Evolutionary conservation across 345 rosid species (phyloP), one percentile per base, ranked within the genome.

Genomic region (Ceriops zippeliana): DNA sequence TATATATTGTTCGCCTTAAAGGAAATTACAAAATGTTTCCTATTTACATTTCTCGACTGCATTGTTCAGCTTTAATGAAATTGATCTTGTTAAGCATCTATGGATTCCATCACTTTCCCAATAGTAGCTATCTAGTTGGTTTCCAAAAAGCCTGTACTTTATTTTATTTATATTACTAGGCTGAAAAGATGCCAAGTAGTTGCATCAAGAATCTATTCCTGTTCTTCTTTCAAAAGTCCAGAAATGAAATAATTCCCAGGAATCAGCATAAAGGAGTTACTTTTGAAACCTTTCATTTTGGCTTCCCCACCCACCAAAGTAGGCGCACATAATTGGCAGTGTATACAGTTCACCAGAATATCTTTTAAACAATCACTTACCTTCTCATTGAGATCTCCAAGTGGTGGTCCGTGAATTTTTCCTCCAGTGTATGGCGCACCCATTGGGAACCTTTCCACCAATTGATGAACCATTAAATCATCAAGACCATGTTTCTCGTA

Each of bases 371-470:
- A 42, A 13, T 42, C 27, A 76, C 89, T 84, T 87, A 85, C 98
- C 98, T 93, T 93, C 80, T 90, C 98, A 75, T 95, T 91, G 69
- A 95, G 81, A 85, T 95, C 90, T 58, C 93, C 96, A 9, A 91
- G 96, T 2, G 99, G 93, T 4, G 99, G 99, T 30, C 99, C 99
- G 58, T 95, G 99, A 82, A 95, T 86, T 72, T 84, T 85, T 82
- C 99, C 99, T 73, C 98, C 99, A 20, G 87, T 91, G 70, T 91
- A 95, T 47, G 99, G 97, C 72, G 99, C 99, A 82, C 98, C 99
- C 98, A 95, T 91, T 35, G 99, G 99, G 73, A 95, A 95, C 85
- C 99, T 89, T 85, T 95, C 99, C 78, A 95, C 99, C 78, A 95
- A 83, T 60, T 96, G 99, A 87, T 96, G 98, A 34, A 89, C 97